Conservation (phyloP, 495 filamentous ascomycete species). For the Talaromyces ruber region DNA sequence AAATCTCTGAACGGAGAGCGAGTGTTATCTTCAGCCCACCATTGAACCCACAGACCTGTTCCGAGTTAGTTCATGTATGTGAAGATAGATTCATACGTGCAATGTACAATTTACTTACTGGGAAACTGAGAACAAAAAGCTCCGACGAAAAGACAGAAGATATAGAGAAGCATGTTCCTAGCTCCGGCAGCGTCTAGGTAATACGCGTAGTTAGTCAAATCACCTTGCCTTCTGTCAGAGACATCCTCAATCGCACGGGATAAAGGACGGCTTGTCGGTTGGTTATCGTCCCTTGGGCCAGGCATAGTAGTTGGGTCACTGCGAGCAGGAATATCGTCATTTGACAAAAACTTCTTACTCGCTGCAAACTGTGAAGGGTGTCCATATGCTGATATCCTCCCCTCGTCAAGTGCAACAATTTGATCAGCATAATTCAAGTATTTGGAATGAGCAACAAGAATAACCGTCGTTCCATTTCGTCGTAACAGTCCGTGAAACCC, state of each 20-base stretch:
- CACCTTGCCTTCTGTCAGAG: neutral
- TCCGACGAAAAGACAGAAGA: neutral
- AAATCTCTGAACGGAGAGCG: slow-evolving; percentile 54
- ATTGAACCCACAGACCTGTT: slow-evolving; percentile 7
- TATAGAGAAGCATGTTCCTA: slow-evolving; percentile 1
- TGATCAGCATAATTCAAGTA: slow-evolving; percentile 33
- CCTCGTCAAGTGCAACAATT: slow-evolving; percentile 33
- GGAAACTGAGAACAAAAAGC: slow-evolving; percentile 6
- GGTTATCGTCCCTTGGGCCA: neutral
- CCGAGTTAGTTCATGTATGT: neutral
- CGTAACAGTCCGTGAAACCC: slow-evolving; percentile 31
- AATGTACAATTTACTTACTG: neutral
- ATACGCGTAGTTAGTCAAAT: slow-evolving; percentile 2
- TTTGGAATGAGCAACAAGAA: slow-evolving; percentile 9
- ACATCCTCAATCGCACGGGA: neutral
- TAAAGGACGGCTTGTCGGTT: neutral
- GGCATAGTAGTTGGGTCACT: neutral
- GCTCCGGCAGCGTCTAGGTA: neutral
- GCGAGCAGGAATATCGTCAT: neutral
- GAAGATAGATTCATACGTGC: neutral
- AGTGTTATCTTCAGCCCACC: slow-evolving; percentile 17
- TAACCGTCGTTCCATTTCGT: slow-evolving; percentile 24
- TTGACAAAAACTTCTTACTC: neutral
- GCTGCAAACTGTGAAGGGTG: slow-evolving; percentile 23
- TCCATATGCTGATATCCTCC: slow-evolving; percentile 32